Base-by-base conservation (phyloP, 2,329 filamentous ascomycete genomes). In the Achaetomium macrosporum region DNA sequence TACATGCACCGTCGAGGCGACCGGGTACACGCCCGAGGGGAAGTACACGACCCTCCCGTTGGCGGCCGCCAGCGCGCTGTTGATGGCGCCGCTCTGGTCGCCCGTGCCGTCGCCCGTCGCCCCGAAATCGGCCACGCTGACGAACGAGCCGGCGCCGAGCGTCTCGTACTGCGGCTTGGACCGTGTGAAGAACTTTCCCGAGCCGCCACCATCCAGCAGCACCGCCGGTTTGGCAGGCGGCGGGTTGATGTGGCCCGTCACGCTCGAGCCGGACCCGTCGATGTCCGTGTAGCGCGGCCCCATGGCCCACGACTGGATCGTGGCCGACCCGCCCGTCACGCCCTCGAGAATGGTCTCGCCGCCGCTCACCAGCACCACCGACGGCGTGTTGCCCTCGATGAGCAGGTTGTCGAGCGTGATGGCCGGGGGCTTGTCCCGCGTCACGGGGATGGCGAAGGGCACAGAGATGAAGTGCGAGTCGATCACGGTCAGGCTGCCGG, bases 161-260 rank as follows among this genome's bases (percentile, higher is more conserved):
- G 73, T 73, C 65, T 87, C 81, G 66, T 97, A 97, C 68, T 96
- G 88, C 13, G 93, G 93, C 77, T 92, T 95, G 68, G 83, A 85
- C 59, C 87, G 85, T 59, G 89, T 87, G 66, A 90, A 90, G 63
- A 96, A 75, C 36, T 80, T 83, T 59, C 88, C 88, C 36, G 67
- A 61, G 57, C 82, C 76, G 40, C 25, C 25, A 7, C 25, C 25
- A 7, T 19, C 16, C 13, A 90, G 75, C 15, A 96, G 83, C 29
- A 69, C 72, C 12, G 75, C 69, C 9, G 90, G 87, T 72, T 88
- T 91, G 39, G 13, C 8, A 8, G 36, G 36, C 10, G 13, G 12
- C 13, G 12, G 12, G 13, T 37, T 13, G 16, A 37, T 16, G 15
- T 37, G 12, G 36, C 36, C 36, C 36, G 15, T 37, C 2, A 37